Percentiles rank a stretch among this genome's conserved stretches.
phyloP scores from a whole-genome alignment of 495 filamentous ascomycete species.

The Hypomontagnella monticulosa region DNA sequence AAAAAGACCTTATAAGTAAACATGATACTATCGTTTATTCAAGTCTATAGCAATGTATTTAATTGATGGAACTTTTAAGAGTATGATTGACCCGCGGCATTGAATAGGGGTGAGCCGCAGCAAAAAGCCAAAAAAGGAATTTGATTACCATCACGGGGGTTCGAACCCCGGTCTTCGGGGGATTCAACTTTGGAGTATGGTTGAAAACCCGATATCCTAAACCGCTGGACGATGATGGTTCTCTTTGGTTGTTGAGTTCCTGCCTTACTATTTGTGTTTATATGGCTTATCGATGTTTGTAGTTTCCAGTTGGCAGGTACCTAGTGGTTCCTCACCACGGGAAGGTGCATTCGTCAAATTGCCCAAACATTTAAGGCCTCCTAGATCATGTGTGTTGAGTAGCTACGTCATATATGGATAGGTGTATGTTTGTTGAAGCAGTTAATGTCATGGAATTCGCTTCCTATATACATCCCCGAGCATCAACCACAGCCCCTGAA shows the following conservation, averaged over 20 bases:
- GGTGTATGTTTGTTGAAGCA: too few species aligned
- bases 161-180: slow-evolving; percentile 41
- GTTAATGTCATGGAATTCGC: too few species aligned
- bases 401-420: slow-evolving; percentile 1
- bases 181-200: background rate
- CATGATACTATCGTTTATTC: too few species aligned
- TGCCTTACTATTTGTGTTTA: background rate
- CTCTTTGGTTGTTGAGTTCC: background rate
- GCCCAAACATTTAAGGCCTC: too few species aligned
- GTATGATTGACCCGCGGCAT: too few species aligned
- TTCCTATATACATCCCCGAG: too few species aligned
- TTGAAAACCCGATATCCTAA: slow-evolving; percentile 41
- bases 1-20: too few species aligned
- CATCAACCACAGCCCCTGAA: too few species aligned
- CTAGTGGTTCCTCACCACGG: background rate
- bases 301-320: background rate
- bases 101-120: background rate
- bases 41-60: too few species aligned
- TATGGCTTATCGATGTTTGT: slow-evolving; percentile 6
- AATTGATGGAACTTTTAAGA: too few species aligned
- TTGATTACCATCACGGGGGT: slow-evolving; percentile 34
- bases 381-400: too few species aligned
- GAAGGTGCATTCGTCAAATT: background rate
- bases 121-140: slow-evolving; percentile 9
- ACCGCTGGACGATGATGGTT: slow-evolving; percentile 37